A percentile compares a stretch with the other conserved stretches of the same genome.
Evolutionary conservation across 768 basidiomycete species (phyloP).

Genomic region (Tricholoma bakamatsutake): DNA sequence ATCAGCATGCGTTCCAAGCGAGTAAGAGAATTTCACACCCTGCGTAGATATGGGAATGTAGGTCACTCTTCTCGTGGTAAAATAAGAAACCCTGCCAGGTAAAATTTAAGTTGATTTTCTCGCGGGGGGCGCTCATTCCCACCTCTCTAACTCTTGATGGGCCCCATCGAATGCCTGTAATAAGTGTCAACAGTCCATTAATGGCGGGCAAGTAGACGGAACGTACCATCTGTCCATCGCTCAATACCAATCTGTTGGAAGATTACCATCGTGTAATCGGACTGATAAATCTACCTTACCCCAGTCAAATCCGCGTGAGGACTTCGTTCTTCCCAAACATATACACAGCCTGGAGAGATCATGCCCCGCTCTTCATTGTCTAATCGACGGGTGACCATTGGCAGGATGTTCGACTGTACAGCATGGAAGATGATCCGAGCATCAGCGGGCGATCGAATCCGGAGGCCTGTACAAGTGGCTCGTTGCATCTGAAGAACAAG

Average conservation of each 20-base stretch:
- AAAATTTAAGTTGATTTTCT: slow-evolving; percentile 2
- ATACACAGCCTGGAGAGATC: slow-evolving; percentile 71
- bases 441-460: slow-evolving; percentile 46
- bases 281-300: slow-evolving; percentile 32
- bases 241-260: slow-evolving; percentile 63
- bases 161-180: slow-evolving; percentile 63
- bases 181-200: neutral
- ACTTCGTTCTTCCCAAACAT: slow-evolving; percentile 82
- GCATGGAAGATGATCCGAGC: slow-evolving; percentile 68
- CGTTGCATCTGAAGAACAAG: slow-evolving; percentile 35
- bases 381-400: slow-evolving; percentile 71
- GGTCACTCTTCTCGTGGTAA: slow-evolving; percentile 69
- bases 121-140: slow-evolving; percentile 13
- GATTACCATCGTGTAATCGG: slow-evolving; percentile 6
- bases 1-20: neutral
- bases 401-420: slow-evolving; percentile 58
- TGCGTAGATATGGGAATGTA: slow-evolving; percentile 38
- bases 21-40: slow-evolving; percentile 26
- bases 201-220: neutral
- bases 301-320: slow-evolving; percentile 68
- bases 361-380: slow-evolving; percentile 70
- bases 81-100: slow-evolving; percentile 65
- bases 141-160: slow-evolving; percentile 77
- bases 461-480: slow-evolving; percentile 45
- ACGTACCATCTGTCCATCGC: slow-evolving; percentile 71